These are phyloP conservation scores for Russula griseocarnosa DNA, from an alignment of 768 basidiomycete species.

Conservation along the genomic window DNA sequence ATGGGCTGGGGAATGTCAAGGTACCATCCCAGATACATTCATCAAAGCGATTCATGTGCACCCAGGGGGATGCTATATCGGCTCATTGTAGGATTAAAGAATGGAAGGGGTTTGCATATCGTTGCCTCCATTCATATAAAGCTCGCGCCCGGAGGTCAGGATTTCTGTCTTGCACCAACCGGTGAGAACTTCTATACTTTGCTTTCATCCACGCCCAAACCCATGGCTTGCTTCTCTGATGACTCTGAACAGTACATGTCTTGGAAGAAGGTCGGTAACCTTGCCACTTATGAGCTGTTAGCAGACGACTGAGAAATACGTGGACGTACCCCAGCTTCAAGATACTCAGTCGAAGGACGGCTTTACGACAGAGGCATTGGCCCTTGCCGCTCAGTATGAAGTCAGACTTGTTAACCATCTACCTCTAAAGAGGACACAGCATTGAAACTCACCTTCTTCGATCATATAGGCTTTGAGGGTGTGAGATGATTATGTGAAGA, in stretches of 20 bases:
- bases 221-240: conserved; percentile 15
- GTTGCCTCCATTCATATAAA: conserved; percentile 2
- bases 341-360: conserved; percentile 1
- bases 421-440: neutral
- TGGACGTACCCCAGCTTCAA: conserved; percentile 5
- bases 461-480: conserved; percentile 8
- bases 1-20: neutral
- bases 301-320: neutral
- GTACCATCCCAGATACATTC: neutral
- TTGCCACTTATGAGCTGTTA: neutral
- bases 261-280: conserved; percentile 13
- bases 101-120: neutral
- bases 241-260: conserved; percentile 19
- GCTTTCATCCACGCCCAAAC: neutral
- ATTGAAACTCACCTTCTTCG: neutral
- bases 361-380: conserved; percentile 13
- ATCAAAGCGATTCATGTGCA: conserved; percentile 2
- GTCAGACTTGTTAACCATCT: conserved; percentile 8
- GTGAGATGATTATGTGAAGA: conserved; percentile 15
- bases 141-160: neutral
- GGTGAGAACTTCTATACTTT: neutral
- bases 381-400: conserved; percentile 16
- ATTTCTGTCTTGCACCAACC: neutral
- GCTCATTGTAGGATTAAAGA: neutral
- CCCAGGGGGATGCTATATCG: neutral